These are phyloP conservation scores for Trametes hirsuta DNA, from an alignment of 1,284 basidiomycete genomes.

Conservation along the genomic window DNA sequence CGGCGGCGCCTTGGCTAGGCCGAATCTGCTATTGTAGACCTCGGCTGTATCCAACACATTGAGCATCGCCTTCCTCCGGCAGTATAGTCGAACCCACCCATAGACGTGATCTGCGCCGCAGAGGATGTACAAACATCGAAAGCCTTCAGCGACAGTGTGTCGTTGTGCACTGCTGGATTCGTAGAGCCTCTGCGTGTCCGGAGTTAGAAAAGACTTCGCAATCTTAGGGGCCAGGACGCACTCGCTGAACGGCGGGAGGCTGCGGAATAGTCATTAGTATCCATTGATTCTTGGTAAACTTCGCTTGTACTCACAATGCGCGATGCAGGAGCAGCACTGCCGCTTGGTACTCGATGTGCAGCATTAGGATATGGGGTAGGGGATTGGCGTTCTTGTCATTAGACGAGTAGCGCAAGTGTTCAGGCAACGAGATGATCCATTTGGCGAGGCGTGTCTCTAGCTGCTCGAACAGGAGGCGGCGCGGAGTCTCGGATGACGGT, in stretches of 20 bases:
- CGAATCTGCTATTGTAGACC: conserved; percentile 62
- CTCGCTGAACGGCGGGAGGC: conserved; percentile 73
- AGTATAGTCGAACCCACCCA: conserved; percentile 47
- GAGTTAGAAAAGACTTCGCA: not conserved
- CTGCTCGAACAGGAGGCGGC: conserved; percentile 51
- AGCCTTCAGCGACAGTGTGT: conserved; percentile 50
- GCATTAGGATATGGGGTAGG: conserved; percentile 66
- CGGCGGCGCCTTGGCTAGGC: conserved; percentile 65
- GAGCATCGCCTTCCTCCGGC: not conserved
- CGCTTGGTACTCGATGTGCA: conserved; percentile 82
- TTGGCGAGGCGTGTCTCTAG: conserved; percentile 75
- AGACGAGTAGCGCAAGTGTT: conserved; percentile 62
- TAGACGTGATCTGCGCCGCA: conserved; percentile 72
- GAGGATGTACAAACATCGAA: conserved; percentile 80
- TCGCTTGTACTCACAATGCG: conserved; percentile 66
- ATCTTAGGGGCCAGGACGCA: conserved; percentile 30
- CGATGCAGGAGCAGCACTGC: conserved; percentile 78
- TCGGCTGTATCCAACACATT: conserved; percentile 44
- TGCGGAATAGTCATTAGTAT: conserved; percentile 28
- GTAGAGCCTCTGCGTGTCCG: not conserved
- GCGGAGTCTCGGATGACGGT: conserved; percentile 45
- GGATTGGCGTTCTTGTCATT: conserved; percentile 54
- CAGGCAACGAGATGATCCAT: conserved; percentile 76
- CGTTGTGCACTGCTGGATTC: conserved; percentile 3
- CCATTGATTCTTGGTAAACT: too few species aligned